Percentiles rank a stretch among this genome's conserved stretches.
phyloP scores from a whole-genome alignment of 305 asterid genomes.

The Stenogyne calaminthoides region DNA sequence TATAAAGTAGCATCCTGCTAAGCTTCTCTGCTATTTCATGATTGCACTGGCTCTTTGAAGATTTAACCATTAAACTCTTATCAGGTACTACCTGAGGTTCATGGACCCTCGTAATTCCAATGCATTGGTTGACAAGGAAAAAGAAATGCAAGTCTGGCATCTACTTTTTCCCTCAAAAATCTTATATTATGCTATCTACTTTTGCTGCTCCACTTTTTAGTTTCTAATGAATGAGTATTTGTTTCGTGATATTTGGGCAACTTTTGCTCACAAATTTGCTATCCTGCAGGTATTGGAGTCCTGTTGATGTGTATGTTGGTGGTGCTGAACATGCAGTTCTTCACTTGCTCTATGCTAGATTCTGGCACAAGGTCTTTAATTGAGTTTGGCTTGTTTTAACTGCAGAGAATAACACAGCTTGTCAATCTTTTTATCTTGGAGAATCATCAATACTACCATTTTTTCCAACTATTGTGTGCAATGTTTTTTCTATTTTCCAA shows the following conservation, averaged over 20 bases:
- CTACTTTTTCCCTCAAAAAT: conserved; percentile 16
- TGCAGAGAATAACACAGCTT: conserved; percentile 9
- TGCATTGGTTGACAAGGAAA: conserved; percentile 81
- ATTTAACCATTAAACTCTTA: conserved; percentile 22
- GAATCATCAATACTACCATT: neutral
- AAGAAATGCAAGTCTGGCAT: conserved; percentile 67
- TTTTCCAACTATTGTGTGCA: neutral
- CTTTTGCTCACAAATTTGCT: conserved; percentile 23
- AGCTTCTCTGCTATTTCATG: conserved; percentile 5
- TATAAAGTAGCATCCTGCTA: neutral
- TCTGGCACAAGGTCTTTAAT: conserved; percentile 96
- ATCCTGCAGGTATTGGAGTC: conserved; percentile 90
- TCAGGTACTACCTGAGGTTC: conserved; percentile 97
- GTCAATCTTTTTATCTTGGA: neutral
- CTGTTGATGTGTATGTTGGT: conserved; percentile 98
- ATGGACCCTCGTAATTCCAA: conserved; percentile 86
- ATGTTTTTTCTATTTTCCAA: neutral
- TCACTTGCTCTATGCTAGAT: conserved; percentile 97
- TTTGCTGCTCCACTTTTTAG: conserved; percentile 6
- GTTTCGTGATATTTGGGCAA: conserved; percentile 17
- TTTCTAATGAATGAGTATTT: conserved; percentile 11
- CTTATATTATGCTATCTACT: conserved; percentile 42
- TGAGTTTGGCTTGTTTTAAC: conserved; percentile 4
- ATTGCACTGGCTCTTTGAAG: neutral
- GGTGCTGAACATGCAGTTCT: conserved; percentile 99